Evolutionary conservation across 1,284 basidiomycete genomes (phyloP), one percentile per base, ranked within the genome.

Genomic region (Puccinia coronata): DNA sequence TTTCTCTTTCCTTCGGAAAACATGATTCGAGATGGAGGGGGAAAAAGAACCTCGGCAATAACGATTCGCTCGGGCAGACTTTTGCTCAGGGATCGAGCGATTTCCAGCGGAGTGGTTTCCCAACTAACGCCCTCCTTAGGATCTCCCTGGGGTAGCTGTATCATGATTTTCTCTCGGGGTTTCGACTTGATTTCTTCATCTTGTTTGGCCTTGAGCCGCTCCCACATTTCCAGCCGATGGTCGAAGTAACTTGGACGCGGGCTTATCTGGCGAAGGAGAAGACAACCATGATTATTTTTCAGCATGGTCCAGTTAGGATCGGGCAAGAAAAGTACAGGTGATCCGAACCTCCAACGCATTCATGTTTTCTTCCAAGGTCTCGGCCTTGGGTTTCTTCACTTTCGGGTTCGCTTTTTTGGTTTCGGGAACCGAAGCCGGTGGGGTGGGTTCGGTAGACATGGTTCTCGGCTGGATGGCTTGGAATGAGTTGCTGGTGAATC

Each of bases 91-190:
- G 91, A 91, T 86, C 92, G 92, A 61, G 96, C 96, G 82, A 99
- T 88, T 84, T 93, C 91, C 91, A 98, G 90, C 0, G 97, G 97
- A 82, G 91, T 93, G n/a, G 97, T 98, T 88, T 98, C 93, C 94
- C 94, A 99, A 84, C 93, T 92, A 80, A 88, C 94, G 39, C 90
- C 97, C 83, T 93, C 91, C 80, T 93, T 90, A 84, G 91, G 89
- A 36, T 92, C 92, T 25, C 96, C 95, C 88, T 98, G 93, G 5
- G 91, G 93, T 57, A 59, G 20, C 85, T 87, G 82, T 83, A 94
- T 94, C 89, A 87, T 36, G 36, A 79, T 79, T 14, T 69, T 43
- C 18, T 70, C 65, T 11, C 65, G n/a, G 6, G 79, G 67, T 47
- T 82, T 72, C 8, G 39, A 34, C 18, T 92, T 91, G 3, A 95